Evolutionary conservation across 768 basidiomycete species (phyloP).

Genomic region (Trametes maxima): DNA sequence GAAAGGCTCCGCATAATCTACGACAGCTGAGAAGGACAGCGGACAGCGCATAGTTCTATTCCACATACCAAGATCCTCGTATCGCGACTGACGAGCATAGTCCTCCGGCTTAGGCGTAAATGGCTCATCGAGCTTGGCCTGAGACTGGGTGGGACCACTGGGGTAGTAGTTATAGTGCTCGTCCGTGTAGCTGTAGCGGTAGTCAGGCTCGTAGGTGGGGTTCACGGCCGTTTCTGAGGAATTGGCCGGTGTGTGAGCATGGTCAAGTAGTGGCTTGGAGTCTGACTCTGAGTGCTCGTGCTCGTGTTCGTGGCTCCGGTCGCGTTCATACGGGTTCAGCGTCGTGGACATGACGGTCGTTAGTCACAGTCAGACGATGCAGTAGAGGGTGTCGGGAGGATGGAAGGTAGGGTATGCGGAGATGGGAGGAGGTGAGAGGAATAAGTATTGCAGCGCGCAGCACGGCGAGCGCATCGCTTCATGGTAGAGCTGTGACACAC

Average conservation of each 20-base stretch:
- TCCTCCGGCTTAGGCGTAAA: slow-evolving; percentile 21
- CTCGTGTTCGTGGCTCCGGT: slow-evolving; percentile 21
- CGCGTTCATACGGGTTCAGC: slow-evolving; percentile 16
- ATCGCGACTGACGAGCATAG: slow-evolving; percentile 13
- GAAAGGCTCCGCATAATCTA: slow-evolving; percentile 70
- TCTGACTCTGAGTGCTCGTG: slow-evolving; percentile 19
- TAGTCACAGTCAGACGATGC: background rate
- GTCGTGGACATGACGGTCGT: slow-evolving; percentile 16
- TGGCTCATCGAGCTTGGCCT: slow-evolving; percentile 20
- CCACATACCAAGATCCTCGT: slow-evolving; percentile 24
- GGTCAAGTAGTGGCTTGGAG: slow-evolving; percentile 15
- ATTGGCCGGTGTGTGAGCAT: background rate
- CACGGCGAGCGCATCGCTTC: slow-evolving; percentile 12
- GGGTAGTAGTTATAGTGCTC: slow-evolving; percentile 23
- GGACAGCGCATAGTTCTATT: background rate
- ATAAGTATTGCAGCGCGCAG: slow-evolving; percentile 1
- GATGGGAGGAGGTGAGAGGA: background rate
- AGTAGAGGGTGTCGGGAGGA: background rate
- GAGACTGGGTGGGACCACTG: slow-evolving; percentile 12
- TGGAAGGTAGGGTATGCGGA: background rate
- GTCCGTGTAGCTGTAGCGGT: slow-evolving; percentile 21
- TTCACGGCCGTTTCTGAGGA: background rate
- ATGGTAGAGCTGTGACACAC: slow-evolving; percentile 10
- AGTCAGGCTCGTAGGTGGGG: slow-evolving; percentile 16
- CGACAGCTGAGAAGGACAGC: slow-evolving; percentile 1